These are phyloP conservation scores for Tuber umbilicatum DNA, from an alignment of 495 filamentous ascomycete species.

Conservation along the genomic window DNA sequence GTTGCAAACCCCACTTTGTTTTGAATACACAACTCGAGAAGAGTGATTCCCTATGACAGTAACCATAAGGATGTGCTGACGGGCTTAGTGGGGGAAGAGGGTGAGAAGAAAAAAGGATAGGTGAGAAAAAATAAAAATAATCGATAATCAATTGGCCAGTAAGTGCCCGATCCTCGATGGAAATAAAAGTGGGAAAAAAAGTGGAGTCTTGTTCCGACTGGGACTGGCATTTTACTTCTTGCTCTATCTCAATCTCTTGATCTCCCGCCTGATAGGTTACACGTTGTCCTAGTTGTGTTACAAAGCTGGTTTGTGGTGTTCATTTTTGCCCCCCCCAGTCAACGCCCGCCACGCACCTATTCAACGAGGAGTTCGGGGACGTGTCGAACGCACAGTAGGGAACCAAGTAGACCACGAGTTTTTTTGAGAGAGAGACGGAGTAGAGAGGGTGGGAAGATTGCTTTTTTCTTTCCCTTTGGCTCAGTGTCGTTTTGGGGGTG, in stretches of 20 bases:
- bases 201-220: not conserved
- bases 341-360: not conserved
- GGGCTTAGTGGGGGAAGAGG: not conserved
- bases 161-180: not conserved
- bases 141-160: not conserved
- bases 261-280: conserved; percentile 1
- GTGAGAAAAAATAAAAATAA: not conserved
- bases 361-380: not conserved
- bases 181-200: conserved; percentile 2
- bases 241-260: not conserved
- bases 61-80: not conserved
- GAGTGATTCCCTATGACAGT: not conserved
- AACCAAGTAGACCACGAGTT: not conserved
- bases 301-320: not conserved
- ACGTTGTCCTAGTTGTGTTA: conserved; percentile 4
- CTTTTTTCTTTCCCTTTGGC: not conserved
- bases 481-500: not conserved
- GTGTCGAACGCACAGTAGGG: not conserved
- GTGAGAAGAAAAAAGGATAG: not conserved
- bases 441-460: not conserved
- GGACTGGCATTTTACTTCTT: not conserved
- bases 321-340: not conserved
- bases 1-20: not conserved
- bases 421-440: not conserved
- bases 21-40: not conserved